A percentile compares a stretch with the other conserved stretches of the same genome.
phyloP scores from a whole-genome alignment of 148 eudicot species.

The Dysphania ambrosioides region DNA sequence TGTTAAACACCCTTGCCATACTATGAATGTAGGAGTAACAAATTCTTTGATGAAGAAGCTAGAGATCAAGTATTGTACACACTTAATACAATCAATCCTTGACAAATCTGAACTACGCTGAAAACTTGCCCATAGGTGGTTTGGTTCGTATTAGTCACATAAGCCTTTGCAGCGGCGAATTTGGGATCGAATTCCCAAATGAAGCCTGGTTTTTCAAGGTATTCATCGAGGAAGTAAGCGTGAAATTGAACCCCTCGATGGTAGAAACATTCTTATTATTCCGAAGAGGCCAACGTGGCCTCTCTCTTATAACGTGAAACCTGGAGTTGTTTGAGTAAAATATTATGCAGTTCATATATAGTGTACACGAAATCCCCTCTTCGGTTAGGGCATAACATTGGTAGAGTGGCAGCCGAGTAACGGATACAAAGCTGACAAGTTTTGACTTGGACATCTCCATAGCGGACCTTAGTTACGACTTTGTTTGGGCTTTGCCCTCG shows the following conservation, averaged over 20 bases:
- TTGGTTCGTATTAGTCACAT: not conserved
- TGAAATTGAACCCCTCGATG: not conserved
- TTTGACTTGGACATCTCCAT: no score
- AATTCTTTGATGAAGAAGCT: not conserved
- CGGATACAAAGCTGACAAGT: no score
- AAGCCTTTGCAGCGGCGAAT: slow-evolving; percentile 24
- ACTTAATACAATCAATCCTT: slow-evolving; percentile 13
- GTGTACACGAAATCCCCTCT: no score
- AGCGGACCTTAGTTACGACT: no score
- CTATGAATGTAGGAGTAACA: slow-evolving; percentile 13
- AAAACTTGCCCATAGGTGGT: slow-evolving; percentile 23
- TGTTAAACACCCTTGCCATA: slow-evolving; percentile 37
- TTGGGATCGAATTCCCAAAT: slow-evolving; percentile 25
- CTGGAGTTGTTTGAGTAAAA: no score
- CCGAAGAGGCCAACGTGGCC: not conserved
- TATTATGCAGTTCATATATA: no score
- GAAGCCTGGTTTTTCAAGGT: slow-evolving; percentile 19
- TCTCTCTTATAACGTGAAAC: not conserved
- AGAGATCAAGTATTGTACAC: slow-evolving; percentile 2
- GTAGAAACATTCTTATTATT: not conserved
- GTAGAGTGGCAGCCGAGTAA: no score
- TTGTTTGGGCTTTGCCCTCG: no score
- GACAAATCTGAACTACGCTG: slow-evolving; percentile 30
- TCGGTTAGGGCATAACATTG: no score
- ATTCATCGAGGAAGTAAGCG: slow-evolving; percentile 3